Evolutionary conservation across 2,329 filamentous ascomycete genomes (phyloP), one percentile per base, ranked within the genome.

Genomic region (Epichloe elymi): DNA sequence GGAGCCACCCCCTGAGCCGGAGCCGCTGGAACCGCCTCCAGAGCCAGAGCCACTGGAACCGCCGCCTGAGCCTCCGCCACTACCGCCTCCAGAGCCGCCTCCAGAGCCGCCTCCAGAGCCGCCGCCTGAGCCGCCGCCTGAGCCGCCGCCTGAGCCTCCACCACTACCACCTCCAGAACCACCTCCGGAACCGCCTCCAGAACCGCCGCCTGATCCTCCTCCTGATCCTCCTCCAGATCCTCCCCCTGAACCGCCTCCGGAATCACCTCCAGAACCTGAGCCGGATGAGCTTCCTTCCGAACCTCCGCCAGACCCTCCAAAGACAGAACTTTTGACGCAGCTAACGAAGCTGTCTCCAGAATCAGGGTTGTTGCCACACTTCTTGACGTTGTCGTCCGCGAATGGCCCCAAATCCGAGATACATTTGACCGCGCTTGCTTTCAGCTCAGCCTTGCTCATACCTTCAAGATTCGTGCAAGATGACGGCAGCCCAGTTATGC

Each of bases 401-500:
- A 49, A 54, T n/a, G 49, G 52, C 10, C 54, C 54, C 17, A 54
- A 54, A 12, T 49, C 46, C 5, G 17, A 35, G 35, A 51, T 38
- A 35, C 55, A 57, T 14, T 43, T 14, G 3, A 40, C 39, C 14
- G 47, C 3, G 5, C 49, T 20, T 17, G n/a, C n/a, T 7, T 20
- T 15, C 30, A 55, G 7, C 19, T 38, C 17, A 11, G 14, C 17
- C 10, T 6, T 33, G 10, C n/a, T 37, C 35, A 48, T 17, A 5
- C n/a, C 35, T 8, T 8, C 12, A 5, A 58, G 51, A 3, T n/a
- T 23, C 6, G 17, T 37, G 47, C 56, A 58, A 2, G 50, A 17
- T 2, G 36, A 6, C 1, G 56, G 56, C 12, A 58, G 52, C 6
- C 8, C 23, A 4, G 39, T 44, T 26, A 56, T 47, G 38, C 56